Evolutionary conservation across 1,284 basidiomycete species (phyloP).

Genomic region (Apiotrichum sp.): DNA sequence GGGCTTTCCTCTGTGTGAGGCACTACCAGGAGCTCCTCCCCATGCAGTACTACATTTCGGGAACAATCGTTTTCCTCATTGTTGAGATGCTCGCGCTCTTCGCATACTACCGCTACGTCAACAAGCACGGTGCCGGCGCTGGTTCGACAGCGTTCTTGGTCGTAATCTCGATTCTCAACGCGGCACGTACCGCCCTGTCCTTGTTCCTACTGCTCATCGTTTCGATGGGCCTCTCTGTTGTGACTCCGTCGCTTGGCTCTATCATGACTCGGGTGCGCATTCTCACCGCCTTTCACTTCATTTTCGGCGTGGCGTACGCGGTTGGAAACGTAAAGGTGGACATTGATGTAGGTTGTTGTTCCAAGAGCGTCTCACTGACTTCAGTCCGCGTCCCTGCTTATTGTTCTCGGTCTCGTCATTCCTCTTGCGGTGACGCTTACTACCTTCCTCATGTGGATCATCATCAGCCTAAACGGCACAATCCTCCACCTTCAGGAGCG

Average conservation of each 20-base stretch:
- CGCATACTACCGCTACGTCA: slow-evolving; percentile 61
- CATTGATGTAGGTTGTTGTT: slow-evolving; percentile 55
- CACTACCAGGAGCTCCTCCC: slow-evolving; percentile 71
- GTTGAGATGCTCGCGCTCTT: slow-evolving; percentile 89
- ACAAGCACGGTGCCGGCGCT: slow-evolving; percentile 72
- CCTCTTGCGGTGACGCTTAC: slow-evolving; percentile 91
- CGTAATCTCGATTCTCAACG: slow-evolving; percentile 79
- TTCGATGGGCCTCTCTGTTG: slow-evolving; percentile 76
- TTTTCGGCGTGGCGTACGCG: slow-evolving; percentile 89
- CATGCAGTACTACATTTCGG: slow-evolving; percentile 84
- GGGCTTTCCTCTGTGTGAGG: slow-evolving; percentile 79
- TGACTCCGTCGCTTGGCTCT: slow-evolving; percentile 43
- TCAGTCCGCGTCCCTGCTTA: slow-evolving; percentile 64
- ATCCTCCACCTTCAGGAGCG: slow-evolving; percentile 74
- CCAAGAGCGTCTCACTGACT: background rate
- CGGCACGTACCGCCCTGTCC: slow-evolving; percentile 81
- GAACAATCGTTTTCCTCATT: slow-evolving; percentile 77
- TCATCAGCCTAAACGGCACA: slow-evolving; percentile 80
- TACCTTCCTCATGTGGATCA: slow-evolving; percentile 91
- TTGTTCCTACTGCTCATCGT: slow-evolving; percentile 95
- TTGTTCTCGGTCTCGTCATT: slow-evolving; percentile 79
- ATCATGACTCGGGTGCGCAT: slow-evolving; percentile 45
- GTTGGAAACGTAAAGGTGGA: slow-evolving; percentile 88
- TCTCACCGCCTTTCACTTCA: slow-evolving; percentile 60
- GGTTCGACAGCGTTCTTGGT: slow-evolving; percentile 76